Evolutionary conservation across 2,329 filamentous ascomycete species (phyloP).

Genomic region (Tricladium varicosporioides): DNA sequence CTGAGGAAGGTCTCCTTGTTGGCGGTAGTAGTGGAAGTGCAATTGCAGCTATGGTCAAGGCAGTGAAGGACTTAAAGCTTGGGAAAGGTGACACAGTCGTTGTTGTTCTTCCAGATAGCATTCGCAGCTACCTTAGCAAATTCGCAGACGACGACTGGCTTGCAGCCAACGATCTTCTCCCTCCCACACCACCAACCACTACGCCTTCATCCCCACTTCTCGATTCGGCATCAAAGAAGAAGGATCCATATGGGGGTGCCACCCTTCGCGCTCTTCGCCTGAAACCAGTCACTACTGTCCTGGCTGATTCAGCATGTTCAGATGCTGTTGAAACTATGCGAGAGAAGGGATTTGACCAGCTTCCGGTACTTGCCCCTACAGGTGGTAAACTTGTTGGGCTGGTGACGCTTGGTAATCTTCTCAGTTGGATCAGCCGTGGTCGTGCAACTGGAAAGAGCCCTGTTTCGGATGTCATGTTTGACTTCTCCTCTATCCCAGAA

Average conservation of each 20-base stretch:
- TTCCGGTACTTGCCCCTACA: conserved; percentile 76
- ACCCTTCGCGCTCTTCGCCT: conserved; percentile 81
- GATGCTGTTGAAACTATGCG: conserved; percentile 97
- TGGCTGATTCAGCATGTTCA: conserved; percentile 67
- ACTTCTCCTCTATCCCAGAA: conserved; percentile 84
- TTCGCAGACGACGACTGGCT: conserved; percentile 99
- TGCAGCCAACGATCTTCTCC: conserved; percentile 88
- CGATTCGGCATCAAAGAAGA: conserved; percentile 37
- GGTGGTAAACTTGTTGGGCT: conserved; percentile 80
- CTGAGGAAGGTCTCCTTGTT: conserved; percentile 90
- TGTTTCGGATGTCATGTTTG: conserved; percentile 92
- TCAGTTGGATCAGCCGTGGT: conserved; percentile 84
- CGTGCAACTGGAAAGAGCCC: conserved; percentile 71
- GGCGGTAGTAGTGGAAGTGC: conserved; percentile 93
- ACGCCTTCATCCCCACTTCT: conserved; percentile 38
- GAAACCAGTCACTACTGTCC: conserved; percentile 88
- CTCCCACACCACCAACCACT: conserved; percentile 51
- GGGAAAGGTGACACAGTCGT: conserved; percentile 85
- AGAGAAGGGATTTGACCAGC: conserved; percentile 96
- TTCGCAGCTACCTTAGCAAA: conserved; percentile 95
- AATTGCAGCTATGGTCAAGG: conserved; percentile 76
- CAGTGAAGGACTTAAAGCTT: conserved; percentile 73
- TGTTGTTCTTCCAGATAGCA: conserved; percentile 90
- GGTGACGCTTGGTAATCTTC: conserved; percentile 90
- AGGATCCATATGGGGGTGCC: conserved; percentile 71